A percentile compares a stretch with the other conserved stretches of the same genome.
Evolutionary conservation across 176 grass and related monocot species (phyloP).

Genomic region (Paspalum vaginatum): DNA sequence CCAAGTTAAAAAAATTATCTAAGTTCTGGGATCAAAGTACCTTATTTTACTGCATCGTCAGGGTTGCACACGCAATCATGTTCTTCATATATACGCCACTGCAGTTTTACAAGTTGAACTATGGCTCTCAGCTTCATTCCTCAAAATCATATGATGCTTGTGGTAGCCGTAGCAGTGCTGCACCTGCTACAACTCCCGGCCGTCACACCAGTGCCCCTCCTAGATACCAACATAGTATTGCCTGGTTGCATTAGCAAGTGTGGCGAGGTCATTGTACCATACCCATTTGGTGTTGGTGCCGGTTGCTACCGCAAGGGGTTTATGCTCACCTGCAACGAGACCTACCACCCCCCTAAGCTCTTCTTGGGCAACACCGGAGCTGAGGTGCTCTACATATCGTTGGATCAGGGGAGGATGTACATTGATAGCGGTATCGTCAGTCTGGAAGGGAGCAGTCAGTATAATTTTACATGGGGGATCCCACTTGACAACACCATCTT

Average conservation of each 20-base stretch:
- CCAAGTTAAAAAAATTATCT: neutral
- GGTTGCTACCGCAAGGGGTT: conserved; percentile 40
- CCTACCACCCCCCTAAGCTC: conserved; percentile 32
- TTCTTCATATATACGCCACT: neutral
- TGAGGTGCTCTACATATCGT: conserved; percentile 23
- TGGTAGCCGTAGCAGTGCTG: neutral
- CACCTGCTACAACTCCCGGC: conserved; percentile 2
- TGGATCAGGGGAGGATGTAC: neutral
- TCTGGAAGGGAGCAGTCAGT: neutral
- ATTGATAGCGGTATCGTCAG: conserved; percentile 11
- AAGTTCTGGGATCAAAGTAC: neutral
- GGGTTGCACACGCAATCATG: neutral
- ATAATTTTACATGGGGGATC: conserved; percentile 11
- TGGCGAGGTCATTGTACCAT: conserved; percentile 36
- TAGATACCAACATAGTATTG: neutral
- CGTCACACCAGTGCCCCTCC: neutral
- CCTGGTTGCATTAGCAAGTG: conserved; percentile 33
- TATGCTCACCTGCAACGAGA: conserved; percentile 30
- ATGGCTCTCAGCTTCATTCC: neutral
- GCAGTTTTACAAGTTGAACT: neutral
- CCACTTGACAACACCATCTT: conserved; percentile 24
- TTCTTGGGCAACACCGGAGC: conserved; percentile 2
- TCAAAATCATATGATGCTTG: neutral
- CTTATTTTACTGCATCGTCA: neutral
- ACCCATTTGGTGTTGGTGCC: conserved; percentile 41